Evolutionary conservation across 805 yeast species (phyloP), one percentile per base, ranked within the genome.

Genomic region (Yueomyces sp.): DNA sequence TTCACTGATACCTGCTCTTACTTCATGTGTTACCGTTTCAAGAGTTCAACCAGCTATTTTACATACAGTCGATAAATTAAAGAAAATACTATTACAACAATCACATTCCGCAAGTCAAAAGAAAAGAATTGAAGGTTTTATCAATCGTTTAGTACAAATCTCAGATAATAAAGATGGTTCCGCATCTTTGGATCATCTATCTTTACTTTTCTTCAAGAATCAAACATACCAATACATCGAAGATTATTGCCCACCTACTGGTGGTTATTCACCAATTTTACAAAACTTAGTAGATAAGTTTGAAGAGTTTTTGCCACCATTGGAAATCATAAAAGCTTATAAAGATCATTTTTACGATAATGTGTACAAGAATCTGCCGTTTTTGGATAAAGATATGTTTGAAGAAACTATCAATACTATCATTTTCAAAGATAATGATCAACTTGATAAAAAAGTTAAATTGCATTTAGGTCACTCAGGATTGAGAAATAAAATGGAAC

Each of bases 1-100:
- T 42, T 49, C 64, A 4, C 49, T 57, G 53, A 53, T 59, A 6
- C 59, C 61, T 29, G 59, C 59, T 5, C 31, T 56, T 26, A 52
- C 58, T 3, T 54, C 59, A 28, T 53, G 47, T 42, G 54, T 58
- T 12, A 48, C 52, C 5, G n/a, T 34, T 7, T 34, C 37, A 34
- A 34, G 37, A 34, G n/a, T 34, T n/a, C 6, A 34, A n/a, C 37
- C 37, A 34, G n/a, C 5, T 11, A 34, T 34, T 11, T n/a, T 6
- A 34, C 6, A 5, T 5, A 34, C 37, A 7, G n/a, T 34, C n/a
- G n/a, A 34, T n/a, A 51, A 54, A 41, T 45, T 59, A 39, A 58
- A 57, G 41, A 55, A 52, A 27, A 45, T 47, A 5, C 44, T 60
- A 39, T 42, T 56, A 28, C 45, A 48, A 19, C 56, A 57, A 38